These are phyloP conservation scores for Borovskyia barvae DNA, from an alignment of 208 protist species.

Conservation along the genomic window DNA sequence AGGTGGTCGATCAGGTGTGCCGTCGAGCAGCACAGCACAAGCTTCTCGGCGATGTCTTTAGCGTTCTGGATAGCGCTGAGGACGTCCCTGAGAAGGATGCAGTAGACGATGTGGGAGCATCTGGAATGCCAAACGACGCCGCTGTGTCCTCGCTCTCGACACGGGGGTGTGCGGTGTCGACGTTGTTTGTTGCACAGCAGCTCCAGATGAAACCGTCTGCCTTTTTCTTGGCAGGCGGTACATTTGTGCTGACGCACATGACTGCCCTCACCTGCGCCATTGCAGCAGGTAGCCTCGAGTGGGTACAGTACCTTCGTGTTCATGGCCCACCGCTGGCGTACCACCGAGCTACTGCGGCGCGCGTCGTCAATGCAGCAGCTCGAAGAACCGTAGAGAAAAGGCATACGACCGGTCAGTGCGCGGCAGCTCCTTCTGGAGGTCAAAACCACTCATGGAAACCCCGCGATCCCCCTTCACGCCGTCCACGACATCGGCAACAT, in stretches of 20 bases:
- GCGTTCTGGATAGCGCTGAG: constrained; percentile 18
- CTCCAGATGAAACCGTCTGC: constrained; percentile 10
- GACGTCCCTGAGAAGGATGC: not conserved
- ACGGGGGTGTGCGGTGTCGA: constrained; percentile 22
- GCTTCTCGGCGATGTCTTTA: constrained; percentile 38
- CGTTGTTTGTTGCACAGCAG: constrained; percentile 8
- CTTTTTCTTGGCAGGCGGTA: constrained; percentile 38
- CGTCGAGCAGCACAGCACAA: constrained; percentile 34
- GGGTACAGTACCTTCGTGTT: constrained; percentile 62
- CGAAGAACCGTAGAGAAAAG: constrained; percentile 2
- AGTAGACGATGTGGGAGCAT: not conserved
- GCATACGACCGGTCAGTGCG: not conserved
- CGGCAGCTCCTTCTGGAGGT: not conserved
- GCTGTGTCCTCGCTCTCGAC: not conserved
- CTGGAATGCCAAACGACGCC: not conserved
- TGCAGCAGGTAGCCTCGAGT: constrained; percentile 50
- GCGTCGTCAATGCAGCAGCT: constrained; percentile 1
- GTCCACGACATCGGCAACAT: constrained; percentile 30
- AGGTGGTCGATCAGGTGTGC: constrained; percentile 36
- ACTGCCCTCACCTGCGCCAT: constrained; percentile 67
- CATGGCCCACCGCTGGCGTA: constrained; percentile 44
- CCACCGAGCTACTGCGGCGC: constrained; percentile 44
- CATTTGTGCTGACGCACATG: constrained; percentile 41
- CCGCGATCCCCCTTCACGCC: constrained; percentile 7
- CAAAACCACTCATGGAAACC: constrained; percentile 10